Conservation (phyloP, 2,329 filamentous ascomycete genomes). For the Triangularia verruculosa region DNA sequence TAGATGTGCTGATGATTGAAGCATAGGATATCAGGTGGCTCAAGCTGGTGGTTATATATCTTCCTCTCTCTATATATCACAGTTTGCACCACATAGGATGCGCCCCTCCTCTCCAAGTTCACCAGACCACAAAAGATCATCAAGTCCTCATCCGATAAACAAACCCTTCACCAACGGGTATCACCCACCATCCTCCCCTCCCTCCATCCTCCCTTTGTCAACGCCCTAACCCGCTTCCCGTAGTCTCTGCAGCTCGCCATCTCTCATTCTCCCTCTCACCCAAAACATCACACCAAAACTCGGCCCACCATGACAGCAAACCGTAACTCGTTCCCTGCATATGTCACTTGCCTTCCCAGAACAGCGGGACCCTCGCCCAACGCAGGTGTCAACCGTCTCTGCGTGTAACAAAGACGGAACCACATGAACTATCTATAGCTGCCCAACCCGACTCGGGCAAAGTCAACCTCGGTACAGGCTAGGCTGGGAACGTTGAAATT, state of each 20-base stretch:
- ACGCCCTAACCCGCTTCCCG: neutral
- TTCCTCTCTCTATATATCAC: neutral
- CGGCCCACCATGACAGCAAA: neutral
- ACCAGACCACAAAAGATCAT: neutral
- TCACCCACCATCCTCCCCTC: neutral
- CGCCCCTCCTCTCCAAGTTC: neutral
- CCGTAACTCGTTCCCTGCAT: neutral
- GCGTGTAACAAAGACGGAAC: neutral
- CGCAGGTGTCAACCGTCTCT: neutral
- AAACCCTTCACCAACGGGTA: neutral
- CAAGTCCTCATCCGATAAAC: neutral
- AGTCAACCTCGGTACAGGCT: no score
- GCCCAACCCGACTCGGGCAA: neutral
- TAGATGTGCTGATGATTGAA: neutral
- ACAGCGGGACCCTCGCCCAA: neutral
- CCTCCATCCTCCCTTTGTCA: neutral
- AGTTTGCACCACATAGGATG: neutral
- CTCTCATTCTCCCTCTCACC: neutral
- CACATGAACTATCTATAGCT: neutral
- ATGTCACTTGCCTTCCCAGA: neutral
- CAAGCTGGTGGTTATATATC: neutral
- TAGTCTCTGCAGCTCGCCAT: neutral
- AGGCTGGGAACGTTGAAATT: neutral
- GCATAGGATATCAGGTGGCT: neutral
- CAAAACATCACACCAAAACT: neutral